phyloP scores from a whole-genome alignment of 2,329 filamentous ascomycete genomes.

The Moelleriella libera region DNA sequence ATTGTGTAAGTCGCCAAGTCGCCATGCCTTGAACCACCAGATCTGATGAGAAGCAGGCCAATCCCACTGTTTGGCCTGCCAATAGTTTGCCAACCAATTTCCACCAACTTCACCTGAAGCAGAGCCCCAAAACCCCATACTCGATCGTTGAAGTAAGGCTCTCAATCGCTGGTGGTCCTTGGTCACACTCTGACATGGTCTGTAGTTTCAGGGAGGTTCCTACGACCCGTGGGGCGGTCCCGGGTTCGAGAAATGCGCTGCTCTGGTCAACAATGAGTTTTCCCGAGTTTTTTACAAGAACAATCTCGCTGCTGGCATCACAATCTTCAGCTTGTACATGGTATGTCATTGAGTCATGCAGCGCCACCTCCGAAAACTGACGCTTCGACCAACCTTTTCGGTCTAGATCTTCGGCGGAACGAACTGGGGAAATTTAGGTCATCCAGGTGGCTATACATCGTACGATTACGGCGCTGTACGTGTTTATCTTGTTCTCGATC shows the following conservation, averaged over 20 bases:
- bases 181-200: background rate
- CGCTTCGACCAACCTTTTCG: background rate
- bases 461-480: constrained; percentile 37
- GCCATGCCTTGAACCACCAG: background rate
- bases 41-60: constrained; percentile 7
- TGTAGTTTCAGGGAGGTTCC: constrained; percentile 52
- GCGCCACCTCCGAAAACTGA: background rate
- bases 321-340: constrained; percentile 66
- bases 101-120: constrained; percentile 14
- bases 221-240: constrained; percentile 64
- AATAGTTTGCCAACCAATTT: constrained; percentile 38
- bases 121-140: constrained; percentile 53
- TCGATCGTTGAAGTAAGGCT: constrained; percentile 39
- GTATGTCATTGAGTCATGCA: constrained; percentile 17
- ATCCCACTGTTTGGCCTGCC: constrained; percentile 45
- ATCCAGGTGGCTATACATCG: constrained; percentile 48
- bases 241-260: constrained; percentile 53
- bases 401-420: constrained; percentile 56
- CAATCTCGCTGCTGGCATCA: constrained; percentile 48
- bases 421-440: constrained; percentile 70
- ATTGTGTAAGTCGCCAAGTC: constrained; percentile 18
- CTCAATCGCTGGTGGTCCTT: background rate
- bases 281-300: constrained; percentile 73
- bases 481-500: background rate
- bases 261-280: constrained; percentile 58